A percentile compares a stretch with the other conserved stretches of the same genome.
These are phyloP conservation scores for Ogataea hybrid DNA, from an alignment of 1,139 yeast genomes.

Conservation along the genomic window DNA sequence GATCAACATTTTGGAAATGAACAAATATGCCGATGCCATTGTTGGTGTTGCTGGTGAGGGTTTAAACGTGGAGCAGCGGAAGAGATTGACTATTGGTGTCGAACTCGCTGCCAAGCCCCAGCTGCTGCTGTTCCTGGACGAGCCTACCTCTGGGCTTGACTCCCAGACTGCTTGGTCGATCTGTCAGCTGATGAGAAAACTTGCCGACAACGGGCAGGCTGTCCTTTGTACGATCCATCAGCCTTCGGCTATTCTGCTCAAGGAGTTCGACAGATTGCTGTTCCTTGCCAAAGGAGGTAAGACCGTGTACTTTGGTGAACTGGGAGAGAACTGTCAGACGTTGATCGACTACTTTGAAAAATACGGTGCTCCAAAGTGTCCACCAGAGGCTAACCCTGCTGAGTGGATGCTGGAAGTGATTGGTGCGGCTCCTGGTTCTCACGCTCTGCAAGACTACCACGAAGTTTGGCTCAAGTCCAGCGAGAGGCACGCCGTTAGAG, in stretches of 20 bases:
- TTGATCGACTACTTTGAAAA: slow-evolving; percentile 67
- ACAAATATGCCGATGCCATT: slow-evolving; percentile 70
- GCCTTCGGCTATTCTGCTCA: slow-evolving; percentile 74
- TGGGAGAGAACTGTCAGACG: slow-evolving; percentile 61
- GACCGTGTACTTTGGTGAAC: slow-evolving; percentile 79
- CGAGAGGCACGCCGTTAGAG: slow-evolving; percentile 46
- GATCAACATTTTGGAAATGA: slow-evolving; percentile 69
- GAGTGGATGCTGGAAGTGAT: slow-evolving; percentile 82
- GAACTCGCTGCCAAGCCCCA: slow-evolving; percentile 89
- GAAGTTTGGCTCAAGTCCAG: slow-evolving; percentile 64
- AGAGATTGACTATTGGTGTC: slow-evolving; percentile 81
- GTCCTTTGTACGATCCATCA: slow-evolving; percentile 82
- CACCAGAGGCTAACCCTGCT: slow-evolving; percentile 71
- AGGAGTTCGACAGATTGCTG: slow-evolving; percentile 73
- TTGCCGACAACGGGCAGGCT: slow-evolving; percentile 79
- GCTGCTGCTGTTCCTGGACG: slow-evolving; percentile 77
- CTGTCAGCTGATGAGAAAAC: slow-evolving; percentile 69
- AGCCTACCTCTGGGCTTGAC: slow-evolving; percentile 91
- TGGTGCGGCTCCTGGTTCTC: slow-evolving; percentile 79
- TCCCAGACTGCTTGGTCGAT: slow-evolving; percentile 92
- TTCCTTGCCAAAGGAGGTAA: slow-evolving; percentile 73
- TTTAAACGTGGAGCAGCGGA: slow-evolving; percentile 81
- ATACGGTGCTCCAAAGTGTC: slow-evolving; percentile 66
- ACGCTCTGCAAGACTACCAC: slow-evolving; percentile 60
- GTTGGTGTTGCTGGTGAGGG: slow-evolving; percentile 82